Evolutionary conservation across 176 grass and related monocot species (phyloP).

Genomic region (Raddia distichophylla): DNA sequence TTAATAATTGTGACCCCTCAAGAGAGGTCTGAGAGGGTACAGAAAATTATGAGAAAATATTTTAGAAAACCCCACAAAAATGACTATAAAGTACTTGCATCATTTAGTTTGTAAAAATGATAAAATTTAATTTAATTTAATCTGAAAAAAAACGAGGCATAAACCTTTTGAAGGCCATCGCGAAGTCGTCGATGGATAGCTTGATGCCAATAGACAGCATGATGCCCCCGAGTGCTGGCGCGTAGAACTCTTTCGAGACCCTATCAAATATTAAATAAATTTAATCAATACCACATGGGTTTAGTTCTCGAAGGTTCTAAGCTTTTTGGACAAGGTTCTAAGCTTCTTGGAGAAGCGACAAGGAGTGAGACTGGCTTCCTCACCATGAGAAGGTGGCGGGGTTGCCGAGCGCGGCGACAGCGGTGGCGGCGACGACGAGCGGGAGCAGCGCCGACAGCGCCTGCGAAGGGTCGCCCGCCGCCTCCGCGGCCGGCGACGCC

Average conservation of each 20-base stretch:
- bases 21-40: too few relatives aligned
- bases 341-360: conserved; percentile 31
- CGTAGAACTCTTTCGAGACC: conserved; percentile 93
- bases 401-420: conserved; percentile 69
- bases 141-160: not conserved
- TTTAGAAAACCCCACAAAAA: too few relatives aligned
- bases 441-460: conserved; percentile 71
- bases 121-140: too few relatives aligned
- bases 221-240: conserved; percentile 83
- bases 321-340: not conserved
- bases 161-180: conserved; percentile 78
- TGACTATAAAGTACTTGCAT: too few relatives aligned
- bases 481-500: conserved; percentile 17
- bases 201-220: conserved; percentile 96
- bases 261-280: conserved; percentile 25
- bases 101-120: too few relatives aligned
- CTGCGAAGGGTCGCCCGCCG: conserved; percentile 53
- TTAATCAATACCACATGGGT: not conserved
- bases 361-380: conserved; percentile 1
- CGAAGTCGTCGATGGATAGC: conserved; percentile 84
- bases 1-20: too few relatives aligned
- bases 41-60: too few relatives aligned
- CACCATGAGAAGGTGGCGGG: conserved; percentile 86
- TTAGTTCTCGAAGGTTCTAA: conserved; percentile 17
- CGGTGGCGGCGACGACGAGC: conserved; percentile 75